Evolutionary conservation across 2,329 filamentous ascomycete genomes (phyloP).

Genomic region (Epichloe sibirici): DNA sequence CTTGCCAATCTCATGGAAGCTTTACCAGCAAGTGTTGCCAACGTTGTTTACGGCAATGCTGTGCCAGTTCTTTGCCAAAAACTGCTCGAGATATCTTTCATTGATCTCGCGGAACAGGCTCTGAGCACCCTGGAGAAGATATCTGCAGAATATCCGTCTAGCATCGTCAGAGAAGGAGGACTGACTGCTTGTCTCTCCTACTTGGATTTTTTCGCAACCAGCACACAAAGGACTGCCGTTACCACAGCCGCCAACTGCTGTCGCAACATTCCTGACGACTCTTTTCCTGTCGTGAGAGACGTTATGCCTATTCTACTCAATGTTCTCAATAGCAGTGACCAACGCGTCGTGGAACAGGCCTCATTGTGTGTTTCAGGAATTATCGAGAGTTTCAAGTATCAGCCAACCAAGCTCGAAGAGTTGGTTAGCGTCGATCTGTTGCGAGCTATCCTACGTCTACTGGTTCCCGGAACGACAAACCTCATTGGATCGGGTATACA

Average conservation of each 20-base stretch:
- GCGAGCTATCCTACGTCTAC: conserved; percentile 69
- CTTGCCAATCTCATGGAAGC: conserved; percentile 98
- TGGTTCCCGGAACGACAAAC: conserved; percentile 90
- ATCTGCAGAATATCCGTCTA: conserved; percentile 86
- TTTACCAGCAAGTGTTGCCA: conserved; percentile 79
- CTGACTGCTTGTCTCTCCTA: conserved; percentile 92
- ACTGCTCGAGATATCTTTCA: conserved; percentile 89
- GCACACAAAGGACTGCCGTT: conserved; percentile 90
- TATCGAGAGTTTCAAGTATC: conserved; percentile 91
- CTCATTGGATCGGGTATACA: conserved; percentile 89
- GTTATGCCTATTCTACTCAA: conserved; percentile 94
- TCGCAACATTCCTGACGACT: conserved; percentile 88
- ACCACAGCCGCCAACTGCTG: conserved; percentile 98
- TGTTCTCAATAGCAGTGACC: conserved; percentile 83
- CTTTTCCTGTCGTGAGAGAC: conserved; percentile 79
- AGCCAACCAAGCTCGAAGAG: conserved; percentile 79
- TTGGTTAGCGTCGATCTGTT: conserved; percentile 82
- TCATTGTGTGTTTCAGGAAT: conserved; percentile 92
- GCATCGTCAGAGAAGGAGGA: conserved; percentile 91
- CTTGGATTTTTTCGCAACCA: conserved; percentile 94
- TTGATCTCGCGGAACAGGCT: conserved; percentile 93
- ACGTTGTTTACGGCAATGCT: conserved; percentile 93
- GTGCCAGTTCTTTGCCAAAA: conserved; percentile 93
- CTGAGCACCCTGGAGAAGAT: conserved; percentile 96
- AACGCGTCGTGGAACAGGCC: conserved; percentile 92